Evolutionary conservation across 306 rosid genomes (phyloP).

Genomic region (Quercus glauca): DNA sequence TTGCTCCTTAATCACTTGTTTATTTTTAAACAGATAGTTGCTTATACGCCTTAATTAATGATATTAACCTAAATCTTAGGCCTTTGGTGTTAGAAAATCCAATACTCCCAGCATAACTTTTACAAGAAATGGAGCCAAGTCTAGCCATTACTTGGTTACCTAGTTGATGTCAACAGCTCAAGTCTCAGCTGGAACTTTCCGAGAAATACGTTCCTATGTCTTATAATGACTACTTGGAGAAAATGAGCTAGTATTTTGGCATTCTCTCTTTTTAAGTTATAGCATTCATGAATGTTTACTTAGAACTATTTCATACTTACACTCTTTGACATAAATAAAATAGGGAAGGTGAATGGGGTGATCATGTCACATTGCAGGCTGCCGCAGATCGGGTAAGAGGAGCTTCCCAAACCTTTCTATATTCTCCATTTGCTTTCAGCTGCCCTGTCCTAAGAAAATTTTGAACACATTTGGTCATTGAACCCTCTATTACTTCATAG

Average conservation of each 20-base stretch:
- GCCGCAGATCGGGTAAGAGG: slow-evolving; percentile 84
- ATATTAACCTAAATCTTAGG: too few species aligned
- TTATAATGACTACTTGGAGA: slow-evolving; percentile 70
- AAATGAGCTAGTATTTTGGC: slow-evolving; percentile 65
- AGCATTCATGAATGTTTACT: slow-evolving; percentile 1
- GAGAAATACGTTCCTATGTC: slow-evolving; percentile 77
- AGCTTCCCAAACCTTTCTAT: background rate
- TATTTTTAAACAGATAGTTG: too few species aligned
- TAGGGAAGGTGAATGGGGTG: slow-evolving; percentile 98
- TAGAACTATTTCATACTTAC: slow-evolving; percentile 15
- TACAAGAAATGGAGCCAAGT: too few species aligned
- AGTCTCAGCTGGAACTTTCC: slow-evolving; percentile 47
- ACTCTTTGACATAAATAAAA: slow-evolving; percentile 20
- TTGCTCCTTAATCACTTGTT: too few species aligned
- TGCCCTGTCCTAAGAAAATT: slow-evolving; percentile 6
- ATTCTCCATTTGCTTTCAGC: background rate
- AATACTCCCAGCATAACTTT: too few species aligned
- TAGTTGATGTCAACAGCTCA: slow-evolving; percentile 46
- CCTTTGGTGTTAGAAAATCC: too few species aligned
- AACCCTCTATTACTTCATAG: background rate
- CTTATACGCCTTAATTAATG: too few species aligned
- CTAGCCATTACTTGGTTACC: too few species aligned
- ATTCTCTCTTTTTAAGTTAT: slow-evolving; percentile 6
- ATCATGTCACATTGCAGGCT: slow-evolving; percentile 93
- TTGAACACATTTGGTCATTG: background rate